phyloP scores from a whole-genome alignment of 2,329 filamentous ascomycete genomes.

The Penicillium olsonii region DNA sequence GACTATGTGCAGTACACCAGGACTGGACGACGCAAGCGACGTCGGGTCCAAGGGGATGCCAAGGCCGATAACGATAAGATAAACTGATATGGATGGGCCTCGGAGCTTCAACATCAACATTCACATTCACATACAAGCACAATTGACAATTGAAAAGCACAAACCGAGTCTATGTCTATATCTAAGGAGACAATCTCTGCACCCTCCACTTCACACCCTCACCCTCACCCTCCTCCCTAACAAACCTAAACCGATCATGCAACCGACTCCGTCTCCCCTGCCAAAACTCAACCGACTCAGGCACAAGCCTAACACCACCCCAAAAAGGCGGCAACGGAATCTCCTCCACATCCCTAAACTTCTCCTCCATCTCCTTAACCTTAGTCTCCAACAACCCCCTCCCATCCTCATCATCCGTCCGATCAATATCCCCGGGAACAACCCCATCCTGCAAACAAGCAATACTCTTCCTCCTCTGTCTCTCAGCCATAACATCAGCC shows the following conservation, averaged over 20 bases:
- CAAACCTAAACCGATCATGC: constrained; percentile 92
- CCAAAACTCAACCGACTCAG: constrained; percentile 91
- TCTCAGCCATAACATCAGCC: constrained; percentile 25
- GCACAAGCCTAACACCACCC: constrained; percentile 85
- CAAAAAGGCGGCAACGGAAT: constrained; percentile 94
- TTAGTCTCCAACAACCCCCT: constrained; percentile 72
- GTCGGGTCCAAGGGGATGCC: constrained; percentile 10
- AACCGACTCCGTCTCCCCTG: constrained; percentile 86
- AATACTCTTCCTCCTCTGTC: constrained; percentile 28
- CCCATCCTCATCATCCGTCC: constrained; percentile 60
- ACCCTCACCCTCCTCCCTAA: constrained; percentile 65
- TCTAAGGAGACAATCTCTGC: constrained; percentile 43
- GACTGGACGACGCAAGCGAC: neutral
- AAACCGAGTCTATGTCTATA: neutral
- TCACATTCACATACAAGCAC: neutral
- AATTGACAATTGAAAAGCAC: too few species aligned
- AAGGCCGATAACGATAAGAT: constrained; percentile 15
- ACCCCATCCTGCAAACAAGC: constrained; percentile 18
- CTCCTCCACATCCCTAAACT: constrained; percentile 72
- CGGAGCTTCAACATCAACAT: too few species aligned
- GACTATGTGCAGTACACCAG: constrained; percentile 7
- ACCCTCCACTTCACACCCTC: constrained; percentile 39
- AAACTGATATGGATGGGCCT: constrained; percentile 4
- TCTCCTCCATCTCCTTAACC: constrained; percentile 74
- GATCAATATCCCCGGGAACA: constrained; percentile 31